phyloP scores from a whole-genome alignment of 768 basidiomycete species.

The Fistulinella prunicolor region DNA sequence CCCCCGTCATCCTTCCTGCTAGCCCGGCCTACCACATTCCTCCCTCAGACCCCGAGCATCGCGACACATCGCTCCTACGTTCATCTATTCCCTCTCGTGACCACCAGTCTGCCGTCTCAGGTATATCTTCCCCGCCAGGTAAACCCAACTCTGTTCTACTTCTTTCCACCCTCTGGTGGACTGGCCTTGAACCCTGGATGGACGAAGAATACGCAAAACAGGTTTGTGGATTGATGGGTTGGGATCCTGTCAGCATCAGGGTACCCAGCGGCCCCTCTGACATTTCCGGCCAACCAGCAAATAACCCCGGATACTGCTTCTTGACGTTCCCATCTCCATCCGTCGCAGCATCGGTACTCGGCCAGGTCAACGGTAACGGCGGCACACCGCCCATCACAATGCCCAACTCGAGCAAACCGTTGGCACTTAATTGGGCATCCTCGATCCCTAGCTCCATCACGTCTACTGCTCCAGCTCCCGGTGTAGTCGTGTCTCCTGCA shows the following conservation, averaged over 20 bases:
- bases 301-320: conserved; percentile 88
- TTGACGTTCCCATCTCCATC: conserved; percentile 76
- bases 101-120: conserved; percentile 13
- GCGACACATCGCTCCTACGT: conserved; percentile 11
- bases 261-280: conserved; percentile 65
- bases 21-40: conserved; percentile 15
- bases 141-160: conserved; percentile 32
- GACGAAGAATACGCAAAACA: conserved; percentile 93
- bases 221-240: conserved; percentile 82
- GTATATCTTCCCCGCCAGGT: conserved; percentile 22
- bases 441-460: conserved; percentile 37
- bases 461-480: conserved; percentile 29
- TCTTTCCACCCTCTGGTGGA: conserved; percentile 77
- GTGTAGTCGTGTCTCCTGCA: conserved; percentile 25
- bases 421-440: conserved; percentile 77
- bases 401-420: conserved; percentile 84
- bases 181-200: conserved; percentile 94
- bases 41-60: conserved; percentile 24
- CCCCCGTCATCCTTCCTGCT: conserved; percentile 22
- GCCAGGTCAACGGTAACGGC: conserved; percentile 56
- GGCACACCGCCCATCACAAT: conserved; percentile 54
- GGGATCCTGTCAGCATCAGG: conserved; percentile 75
- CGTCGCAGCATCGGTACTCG: conserved; percentile 67
- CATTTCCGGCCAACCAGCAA: conserved; percentile 59
- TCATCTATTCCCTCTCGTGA: conserved; percentile 18